Base-by-base conservation (phyloP, 495 filamentous ascomycete species). In the Penicillium paxilli region DNA sequence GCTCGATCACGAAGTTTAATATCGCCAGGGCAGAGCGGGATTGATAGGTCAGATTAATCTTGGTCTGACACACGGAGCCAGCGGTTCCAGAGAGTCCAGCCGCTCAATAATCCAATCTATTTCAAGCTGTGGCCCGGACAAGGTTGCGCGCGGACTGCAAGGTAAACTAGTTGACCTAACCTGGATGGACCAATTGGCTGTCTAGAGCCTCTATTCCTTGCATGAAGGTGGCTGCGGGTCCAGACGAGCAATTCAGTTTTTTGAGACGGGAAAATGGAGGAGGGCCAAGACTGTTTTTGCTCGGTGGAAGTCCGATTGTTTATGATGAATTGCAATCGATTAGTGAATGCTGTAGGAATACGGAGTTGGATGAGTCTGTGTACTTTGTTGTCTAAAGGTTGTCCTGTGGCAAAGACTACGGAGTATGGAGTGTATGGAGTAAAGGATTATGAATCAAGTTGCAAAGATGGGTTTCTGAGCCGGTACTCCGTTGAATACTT, bases 161-260 rank as follows among this genome's bases (percentile, higher is more conserved):
- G 21, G 21, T 50, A 16, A 51, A 47, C 44, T 52, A 49, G 46
- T 55, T n/a, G 24, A 55, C 23, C 17, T 45, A 46, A 30, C 46
- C 26, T 19, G 44, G 55, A 55, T 58, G 52, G 55, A 42, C 64
- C 64, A 64, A 66, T 66, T 49, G 61, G 46, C 54, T n/a, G n/a
- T 57, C 52, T 61, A 47, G 45, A 47, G 52, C 45, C 55, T 61
- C 44, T 49, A 63, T 56, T 62, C 58, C 64, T 67, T 67, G 56
- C 64, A 62, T 63, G 41, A 55, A 42, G 33, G 47, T 24, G 25
- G 35, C 47, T 51, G 44, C 45, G 26, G 38, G 40, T 42, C 33
- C 44, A 35, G 54, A 22, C 14, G 21, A n/a, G 19, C 22, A 14
- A 9, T 38, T 26, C 16, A n/a, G n/a, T n/a, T n/a, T n/a, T 20